phyloP scores from a whole-genome alignment of 2,329 filamentous ascomycete genomes.

The Colletotrichum filicis region DNA sequence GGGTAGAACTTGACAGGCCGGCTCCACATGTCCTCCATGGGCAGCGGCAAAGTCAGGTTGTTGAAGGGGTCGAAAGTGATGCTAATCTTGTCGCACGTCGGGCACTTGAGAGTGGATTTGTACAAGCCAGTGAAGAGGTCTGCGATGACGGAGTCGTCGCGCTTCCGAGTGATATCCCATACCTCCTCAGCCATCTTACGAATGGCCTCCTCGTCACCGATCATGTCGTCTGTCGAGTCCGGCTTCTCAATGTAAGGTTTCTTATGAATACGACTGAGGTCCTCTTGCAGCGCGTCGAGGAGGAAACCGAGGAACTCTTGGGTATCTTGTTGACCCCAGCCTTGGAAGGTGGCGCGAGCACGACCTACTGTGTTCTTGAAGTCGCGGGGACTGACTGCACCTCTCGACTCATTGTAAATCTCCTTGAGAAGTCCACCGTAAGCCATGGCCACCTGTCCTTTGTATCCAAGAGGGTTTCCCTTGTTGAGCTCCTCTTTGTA shows the following conservation, averaged over 20 bases:
- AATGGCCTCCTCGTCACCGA: slow-evolving; percentile 83
- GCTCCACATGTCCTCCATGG: slow-evolving; percentile 85
- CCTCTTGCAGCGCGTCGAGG: slow-evolving; percentile 93
- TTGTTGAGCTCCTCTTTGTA: slow-evolving; percentile 86
- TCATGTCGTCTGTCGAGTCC: slow-evolving; percentile 96
- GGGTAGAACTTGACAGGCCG: slow-evolving; percentile 83
- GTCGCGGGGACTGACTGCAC: slow-evolving; percentile 79
- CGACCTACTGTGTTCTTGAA: slow-evolving; percentile 88
- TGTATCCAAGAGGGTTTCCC: slow-evolving; percentile 85
- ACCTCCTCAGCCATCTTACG: slow-evolving; percentile 87
- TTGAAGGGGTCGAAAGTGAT: slow-evolving; percentile 99
- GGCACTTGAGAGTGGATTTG: slow-evolving; percentile 96
- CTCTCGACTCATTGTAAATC: slow-evolving; percentile 78
- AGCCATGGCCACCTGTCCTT: slow-evolving; percentile 85
- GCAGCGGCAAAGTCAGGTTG: slow-evolving; percentile 90
- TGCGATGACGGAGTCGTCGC: slow-evolving; percentile 94
- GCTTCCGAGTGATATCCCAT: slow-evolving; percentile 89
- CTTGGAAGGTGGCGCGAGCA: slow-evolving; percentile 87
- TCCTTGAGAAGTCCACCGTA: slow-evolving; percentile 82
- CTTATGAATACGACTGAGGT: slow-evolving; percentile 91
- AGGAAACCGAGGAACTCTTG: slow-evolving; percentile 97
- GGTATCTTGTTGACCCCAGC: slow-evolving; percentile 96
- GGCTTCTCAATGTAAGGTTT: slow-evolving; percentile 99
- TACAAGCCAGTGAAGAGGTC: slow-evolving; percentile 98
- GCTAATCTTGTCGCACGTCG: slow-evolving; percentile 91